Base-by-base conservation (phyloP, 2,329 filamentous ascomycete genomes). In the Colletotrichum viniferum region DNA sequence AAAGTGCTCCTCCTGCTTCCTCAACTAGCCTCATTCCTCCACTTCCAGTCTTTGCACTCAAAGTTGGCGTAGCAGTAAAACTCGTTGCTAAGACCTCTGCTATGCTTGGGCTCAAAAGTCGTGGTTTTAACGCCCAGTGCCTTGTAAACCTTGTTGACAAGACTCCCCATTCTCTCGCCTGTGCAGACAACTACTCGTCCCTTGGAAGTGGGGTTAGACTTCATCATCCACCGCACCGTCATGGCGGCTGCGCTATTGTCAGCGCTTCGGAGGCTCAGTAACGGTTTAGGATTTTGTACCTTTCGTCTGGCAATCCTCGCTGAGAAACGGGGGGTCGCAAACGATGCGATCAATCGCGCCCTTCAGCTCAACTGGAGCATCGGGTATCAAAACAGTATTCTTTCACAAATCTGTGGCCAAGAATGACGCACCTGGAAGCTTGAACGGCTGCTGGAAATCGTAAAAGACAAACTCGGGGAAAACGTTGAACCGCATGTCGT, bases 51-150 rank as follows among this genome's bases (percentile, higher is more conserved):
- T 8, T 85, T 85, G 79, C 92, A 91, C 82, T 95, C 92, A 80
- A 95, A 96, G 81, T 95, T 96, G 28, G 94, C 91, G 80, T 95
- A 96, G 83, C 93, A 96, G 80, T 91, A 90, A 81, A 96, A 97
- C 83, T 95, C 94, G 80, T 97, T 97, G 83, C 93, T 94, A 75
- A 97, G 84, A 1, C 93, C 93, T 77, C 91, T 91, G n/a, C 90
- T 88, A 80, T 96, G 95, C 77, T 88, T 86, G 5, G 93, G 92
- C 79, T 93, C 90, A 81, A 92, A 96, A 1, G 89, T 91, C 1
- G 94, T 96, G 6, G 92, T 92, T 69, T 83, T 85, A 32, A 94
- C 84, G 3, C 92, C 92, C 38, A 92, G 86, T 60, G 91, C 88
- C 62, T 86, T 86, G 82, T 96, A 96, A n/a, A 96, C 85, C 81